These are phyloP conservation scores for Talaromyces sp. DNA, from an alignment of 2,329 filamentous ascomycete species.

Conservation along the genomic window DNA sequence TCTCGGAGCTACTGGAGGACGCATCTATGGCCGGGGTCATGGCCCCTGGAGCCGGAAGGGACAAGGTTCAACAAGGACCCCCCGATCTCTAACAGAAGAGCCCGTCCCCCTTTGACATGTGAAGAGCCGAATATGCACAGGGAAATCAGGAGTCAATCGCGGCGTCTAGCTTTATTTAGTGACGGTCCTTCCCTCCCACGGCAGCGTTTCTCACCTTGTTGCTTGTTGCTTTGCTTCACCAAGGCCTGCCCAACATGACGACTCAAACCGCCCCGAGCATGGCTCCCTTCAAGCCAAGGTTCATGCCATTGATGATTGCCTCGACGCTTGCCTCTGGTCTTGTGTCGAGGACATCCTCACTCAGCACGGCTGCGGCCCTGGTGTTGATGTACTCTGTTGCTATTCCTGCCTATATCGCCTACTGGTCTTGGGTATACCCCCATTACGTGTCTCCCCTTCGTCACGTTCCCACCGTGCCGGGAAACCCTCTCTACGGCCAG, in stretches of 20 bases:
- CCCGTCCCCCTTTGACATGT: not conserved
- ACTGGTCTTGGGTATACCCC: slow-evolving; percentile 32
- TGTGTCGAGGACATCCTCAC: slow-evolving; percentile 9
- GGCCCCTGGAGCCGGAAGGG: not conserved
- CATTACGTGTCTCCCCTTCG: slow-evolving; percentile 40
- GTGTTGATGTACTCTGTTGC: slow-evolving; percentile 13
- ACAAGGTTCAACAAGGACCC: not conserved
- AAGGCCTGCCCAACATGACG: slow-evolving; percentile 7
- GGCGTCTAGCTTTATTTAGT: not conserved
- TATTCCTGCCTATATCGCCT: slow-evolving; percentile 15
- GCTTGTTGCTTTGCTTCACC: not conserved
- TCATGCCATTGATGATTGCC: slow-evolving; percentile 14
- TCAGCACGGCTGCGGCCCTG: slow-evolving; percentile 10
- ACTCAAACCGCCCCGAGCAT: not conserved
- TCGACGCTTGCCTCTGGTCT: slow-evolving; percentile 12
- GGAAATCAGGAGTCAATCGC: not conserved
- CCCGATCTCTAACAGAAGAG: not conserved
- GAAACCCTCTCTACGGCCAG: slow-evolving; percentile 40
- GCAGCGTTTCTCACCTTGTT: not conserved
- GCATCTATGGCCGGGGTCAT: not conserved
- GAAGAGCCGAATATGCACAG: not conserved
- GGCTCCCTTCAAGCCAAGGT: slow-evolving; percentile 11
- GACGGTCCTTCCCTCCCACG: not conserved
- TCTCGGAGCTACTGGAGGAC: not conserved
- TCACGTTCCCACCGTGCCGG: slow-evolving; percentile 39